A percentile compares a stretch with the other conserved stretches of the same genome.
These are phyloP conservation scores for Saccharomyces hybrid DNA, from an alignment of 1,139 yeast species.

Conservation along the genomic window DNA sequence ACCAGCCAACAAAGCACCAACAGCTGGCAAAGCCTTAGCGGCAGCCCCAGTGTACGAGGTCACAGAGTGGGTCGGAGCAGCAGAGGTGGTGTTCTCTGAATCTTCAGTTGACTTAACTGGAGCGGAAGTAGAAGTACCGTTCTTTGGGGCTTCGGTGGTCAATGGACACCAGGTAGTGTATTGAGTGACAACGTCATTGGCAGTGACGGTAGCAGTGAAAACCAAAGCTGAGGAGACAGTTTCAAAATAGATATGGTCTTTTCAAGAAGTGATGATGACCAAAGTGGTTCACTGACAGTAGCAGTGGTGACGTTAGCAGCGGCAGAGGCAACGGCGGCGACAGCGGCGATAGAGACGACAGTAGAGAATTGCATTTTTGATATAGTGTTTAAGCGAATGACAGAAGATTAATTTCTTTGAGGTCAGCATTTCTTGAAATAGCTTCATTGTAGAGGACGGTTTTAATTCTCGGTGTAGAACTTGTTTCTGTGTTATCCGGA, in stretches of 20 bases:
- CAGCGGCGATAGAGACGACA: conserved; percentile 26
- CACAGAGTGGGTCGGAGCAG: conserved; percentile 8
- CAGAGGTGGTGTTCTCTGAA: conserved; percentile 3
- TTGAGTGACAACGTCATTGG: conserved; percentile 24
- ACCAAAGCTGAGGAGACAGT: conserved; percentile 14
- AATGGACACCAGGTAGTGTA: conserved; percentile 28
- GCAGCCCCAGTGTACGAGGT: conserved; percentile 26
- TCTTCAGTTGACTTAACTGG: conserved; percentile 4
- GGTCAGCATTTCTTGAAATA: too few relatives aligned
- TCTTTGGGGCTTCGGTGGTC: conserved; percentile 13
- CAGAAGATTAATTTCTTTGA: conserved; percentile 10
- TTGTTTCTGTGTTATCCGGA: too few relatives aligned
- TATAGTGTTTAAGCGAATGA: conserved; percentile 13
- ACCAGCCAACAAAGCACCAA: conserved; percentile 30
- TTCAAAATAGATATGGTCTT: conserved; percentile 22
- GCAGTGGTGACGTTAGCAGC: conserved; percentile 30
- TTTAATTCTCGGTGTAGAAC: too few relatives aligned
- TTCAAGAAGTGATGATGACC: conserved; percentile 44
- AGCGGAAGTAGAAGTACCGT: conserved; percentile 7
- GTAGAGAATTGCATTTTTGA: conserved; percentile 29
- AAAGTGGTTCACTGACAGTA: conserved; percentile 34
- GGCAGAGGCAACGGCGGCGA: conserved; percentile 26
- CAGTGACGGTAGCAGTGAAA: conserved; percentile 8
- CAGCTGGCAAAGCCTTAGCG: conserved; percentile 30
- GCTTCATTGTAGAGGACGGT: too few relatives aligned